Conservation (phyloP, 257 asterid species). For the Solanum pennellii region DNA sequence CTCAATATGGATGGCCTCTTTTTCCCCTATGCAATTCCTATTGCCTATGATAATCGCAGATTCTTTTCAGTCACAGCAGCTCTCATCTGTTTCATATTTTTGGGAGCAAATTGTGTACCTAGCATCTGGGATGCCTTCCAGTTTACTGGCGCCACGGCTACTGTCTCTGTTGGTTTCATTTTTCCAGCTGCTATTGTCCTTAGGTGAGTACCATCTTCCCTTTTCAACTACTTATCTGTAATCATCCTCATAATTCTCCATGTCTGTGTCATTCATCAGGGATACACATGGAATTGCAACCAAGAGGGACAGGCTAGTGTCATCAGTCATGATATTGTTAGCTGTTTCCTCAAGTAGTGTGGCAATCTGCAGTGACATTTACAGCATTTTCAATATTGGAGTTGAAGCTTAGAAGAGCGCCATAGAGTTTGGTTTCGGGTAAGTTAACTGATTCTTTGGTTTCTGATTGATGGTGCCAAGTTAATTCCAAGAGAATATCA, state of each 20-base stretch:
- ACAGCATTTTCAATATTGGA: conserved; percentile 36
- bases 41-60: conserved; percentile 52
- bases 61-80: conserved; percentile 46
- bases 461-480: background rate
- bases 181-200: conserved; percentile 79
- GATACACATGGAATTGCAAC: conserved; percentile 62
- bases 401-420: conserved; percentile 7
- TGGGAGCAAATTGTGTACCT: conserved; percentile 79
- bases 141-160: conserved; percentile 91
- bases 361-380: conserved; percentile 82
- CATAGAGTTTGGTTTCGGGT: background rate
- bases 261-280: conserved; percentile 12
- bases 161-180: conserved; percentile 70
- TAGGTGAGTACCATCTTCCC: conserved; percentile 28
- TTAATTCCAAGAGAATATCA: background rate
- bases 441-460: background rate
- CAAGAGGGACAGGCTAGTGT: conserved; percentile 46
- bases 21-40: conserved; percentile 57
- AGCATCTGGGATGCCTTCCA: conserved; percentile 93
- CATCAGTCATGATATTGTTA: conserved; percentile 67
- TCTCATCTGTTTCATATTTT: conserved; percentile 55
- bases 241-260: background rate
- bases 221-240: background rate
- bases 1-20: conserved; percentile 68
- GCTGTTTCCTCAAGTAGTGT: conserved; percentile 76